phyloP scores from a whole-genome alignment of 441 rosid species.

The Bruguiera hainesii region DNA sequence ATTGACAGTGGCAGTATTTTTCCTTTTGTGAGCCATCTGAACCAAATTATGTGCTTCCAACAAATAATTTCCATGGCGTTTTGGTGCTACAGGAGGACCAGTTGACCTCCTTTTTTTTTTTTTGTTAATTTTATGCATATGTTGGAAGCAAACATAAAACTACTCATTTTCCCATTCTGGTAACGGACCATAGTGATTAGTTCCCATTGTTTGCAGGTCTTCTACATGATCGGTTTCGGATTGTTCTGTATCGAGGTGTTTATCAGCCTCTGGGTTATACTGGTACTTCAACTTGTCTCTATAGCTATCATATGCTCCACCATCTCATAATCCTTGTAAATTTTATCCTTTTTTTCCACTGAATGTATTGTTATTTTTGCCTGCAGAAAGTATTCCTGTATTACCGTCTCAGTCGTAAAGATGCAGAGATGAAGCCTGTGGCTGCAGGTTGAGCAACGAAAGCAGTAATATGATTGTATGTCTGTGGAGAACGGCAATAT shows the following conservation, averaged over 20 bases:
- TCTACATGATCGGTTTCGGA: slow-evolving; percentile 84
- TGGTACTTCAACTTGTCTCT: slow-evolving; percentile 38
- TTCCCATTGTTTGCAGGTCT: slow-evolving; percentile 45
- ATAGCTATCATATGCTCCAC: neutral
- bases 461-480: slow-evolving; percentile 50
- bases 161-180: neutral
- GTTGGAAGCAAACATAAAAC: neutral
- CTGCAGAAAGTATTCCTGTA: slow-evolving; percentile 88
- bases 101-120: neutral
- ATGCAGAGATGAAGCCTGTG: slow-evolving; percentile 61
- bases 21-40: slow-evolving; percentile 55
- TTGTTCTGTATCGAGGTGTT: slow-evolving; percentile 69
- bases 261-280: slow-evolving; percentile 88
- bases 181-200: neutral
- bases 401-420: slow-evolving; percentile 88
- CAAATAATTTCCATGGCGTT: neutral
- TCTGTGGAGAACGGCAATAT: neutral
- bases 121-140: no score
- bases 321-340: no score
- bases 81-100: neutral
- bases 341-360: neutral
- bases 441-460: slow-evolving; percentile 73
- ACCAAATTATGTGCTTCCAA: neutral
- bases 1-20: slow-evolving; percentile 42
- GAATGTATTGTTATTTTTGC: neutral